A percentile compares a stretch with the other conserved stretches of the same genome.
Evolutionary conservation across 805 yeast species (phyloP).

Genomic region (Zygosaccharomyces siamensis): DNA sequence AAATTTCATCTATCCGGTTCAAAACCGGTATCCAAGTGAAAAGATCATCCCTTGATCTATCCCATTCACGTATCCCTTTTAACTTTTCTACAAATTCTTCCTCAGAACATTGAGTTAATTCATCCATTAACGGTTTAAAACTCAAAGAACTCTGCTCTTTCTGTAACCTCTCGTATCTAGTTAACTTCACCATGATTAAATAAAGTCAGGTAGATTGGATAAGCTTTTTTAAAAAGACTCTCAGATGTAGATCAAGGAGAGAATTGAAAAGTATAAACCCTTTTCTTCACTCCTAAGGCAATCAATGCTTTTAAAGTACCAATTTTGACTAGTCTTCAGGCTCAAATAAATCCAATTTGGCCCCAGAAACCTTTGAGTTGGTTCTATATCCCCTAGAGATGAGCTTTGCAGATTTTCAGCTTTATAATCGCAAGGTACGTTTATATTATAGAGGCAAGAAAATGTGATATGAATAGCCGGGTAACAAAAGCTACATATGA

Average conservation of each 20-base stretch:
- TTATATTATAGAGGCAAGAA: background rate
- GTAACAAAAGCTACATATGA: background rate
- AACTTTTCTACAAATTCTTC: slow-evolving; percentile 41
- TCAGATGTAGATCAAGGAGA: background rate
- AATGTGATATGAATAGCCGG: background rate
- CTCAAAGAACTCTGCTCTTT: slow-evolving; percentile 29
- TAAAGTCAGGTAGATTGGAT: background rate
- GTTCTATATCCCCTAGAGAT: slow-evolving; percentile 3
- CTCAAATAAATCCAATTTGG: background rate
- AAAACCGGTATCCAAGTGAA: slow-evolving; percentile 73
- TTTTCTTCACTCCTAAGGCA: background rate
- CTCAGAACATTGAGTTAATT: slow-evolving; percentile 37
- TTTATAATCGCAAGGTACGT: slow-evolving; percentile 3
- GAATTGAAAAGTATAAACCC: background rate
- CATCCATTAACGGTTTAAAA: slow-evolving; percentile 36
- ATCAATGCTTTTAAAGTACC: background rate
- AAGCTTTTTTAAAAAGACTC: background rate
- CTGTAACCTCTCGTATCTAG: slow-evolving; percentile 30
- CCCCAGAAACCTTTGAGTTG: background rate
- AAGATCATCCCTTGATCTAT: slow-evolving; percentile 61
- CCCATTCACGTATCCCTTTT: slow-evolving; percentile 45
- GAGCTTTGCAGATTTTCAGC: background rate
- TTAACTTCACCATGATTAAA: slow-evolving; percentile 27
- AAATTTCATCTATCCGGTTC: slow-evolving; percentile 66
- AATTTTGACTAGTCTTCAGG: background rate